Evolutionary conservation across 139 green algal genomes (phyloP), one percentile per base, ranked within the genome.

Genomic region (Coelastrella sp.): DNA sequence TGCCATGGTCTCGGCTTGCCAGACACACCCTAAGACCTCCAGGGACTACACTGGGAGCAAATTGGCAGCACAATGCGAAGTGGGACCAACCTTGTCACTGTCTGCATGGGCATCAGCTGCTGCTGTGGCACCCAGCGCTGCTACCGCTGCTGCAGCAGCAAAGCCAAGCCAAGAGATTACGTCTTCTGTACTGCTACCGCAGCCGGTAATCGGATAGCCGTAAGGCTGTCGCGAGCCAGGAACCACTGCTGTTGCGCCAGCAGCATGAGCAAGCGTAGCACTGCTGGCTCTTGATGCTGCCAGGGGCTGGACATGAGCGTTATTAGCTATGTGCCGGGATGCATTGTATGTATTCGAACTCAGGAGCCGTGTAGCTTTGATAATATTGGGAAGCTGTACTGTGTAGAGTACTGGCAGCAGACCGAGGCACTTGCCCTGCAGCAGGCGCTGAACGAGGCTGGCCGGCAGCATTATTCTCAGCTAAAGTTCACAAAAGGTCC

Each of bases 41-140:
- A n/a, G n/a, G n/a, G n/a, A n/a, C n/a, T n/a, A n/a, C n/a, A n/a
- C n/a, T n/a, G n/a, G n/a, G n/a, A n/a, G n/a, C n/a, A n/a, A n/a
- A n/a, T n/a, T n/a, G n/a, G n/a, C n/a, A n/a, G n/a, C n/a, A n/a
- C n/a, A n/a, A n/a, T n/a, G n/a, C n/a, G n/a, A n/a, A n/a, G n/a
- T n/a, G n/a, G n/a, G n/a, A n/a, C n/a, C n/a, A 5, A 64, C 19
- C 57, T 85, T 64, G 13, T 61, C 6, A n/a, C 54, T 7, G 19
- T 56, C 80, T 32, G 80, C 80, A 47, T 59, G 10, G 11, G 80
- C 80, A 86, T 74, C 80, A 77, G 80, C 80, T 47, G 17, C 14
- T 61, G 60, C 60, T 20, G 11, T 19, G 4, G 11, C 60, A 23
- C 22, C 16, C 4, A 19, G 23, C n/a, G 54, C 32, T 10, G 59